Conservation (phyloP, 331 rosid genomes). For the Quercus tomentella region DNA sequence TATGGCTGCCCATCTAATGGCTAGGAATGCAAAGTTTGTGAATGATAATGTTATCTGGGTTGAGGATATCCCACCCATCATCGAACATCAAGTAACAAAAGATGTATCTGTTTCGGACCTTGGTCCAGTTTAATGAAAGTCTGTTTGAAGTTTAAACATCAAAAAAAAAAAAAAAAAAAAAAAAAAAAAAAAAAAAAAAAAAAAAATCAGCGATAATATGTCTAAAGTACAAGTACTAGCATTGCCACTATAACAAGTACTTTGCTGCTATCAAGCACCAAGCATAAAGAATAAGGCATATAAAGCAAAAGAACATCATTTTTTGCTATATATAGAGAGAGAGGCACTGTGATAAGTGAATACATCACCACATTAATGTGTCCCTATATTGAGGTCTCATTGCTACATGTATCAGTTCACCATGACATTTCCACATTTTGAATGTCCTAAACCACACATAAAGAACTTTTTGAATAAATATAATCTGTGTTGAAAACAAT, state of each 20-base stretch:
- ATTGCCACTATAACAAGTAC: conserved; percentile 2
- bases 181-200: no score
- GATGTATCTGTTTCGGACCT: no score
- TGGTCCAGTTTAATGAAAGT: no score
- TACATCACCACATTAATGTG: not conserved
- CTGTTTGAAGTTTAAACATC: no score
- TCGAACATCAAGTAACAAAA: no score
- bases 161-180: no score
- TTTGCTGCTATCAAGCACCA: not conserved
- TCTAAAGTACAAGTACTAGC: not conserved
- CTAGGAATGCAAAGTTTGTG: no score
- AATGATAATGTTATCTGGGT: no score
- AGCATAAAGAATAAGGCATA: not conserved
- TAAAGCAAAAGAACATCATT: not conserved
- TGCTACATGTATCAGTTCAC: not conserved
- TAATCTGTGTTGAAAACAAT: not conserved
- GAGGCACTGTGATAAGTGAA: not conserved
- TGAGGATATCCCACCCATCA: no score
- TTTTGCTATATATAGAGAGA: not conserved
- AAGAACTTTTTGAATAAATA: not conserved
- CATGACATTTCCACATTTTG: not conserved
- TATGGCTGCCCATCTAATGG: no score
- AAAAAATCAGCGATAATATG: no score
- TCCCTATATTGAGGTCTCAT: not conserved
- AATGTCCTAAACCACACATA: not conserved